Evolutionary conservation across 495 filamentous ascomycete genomes (phyloP), one percentile per base, ranked within the genome.

Genomic region (Hyaloscypha hepaticicola): DNA sequence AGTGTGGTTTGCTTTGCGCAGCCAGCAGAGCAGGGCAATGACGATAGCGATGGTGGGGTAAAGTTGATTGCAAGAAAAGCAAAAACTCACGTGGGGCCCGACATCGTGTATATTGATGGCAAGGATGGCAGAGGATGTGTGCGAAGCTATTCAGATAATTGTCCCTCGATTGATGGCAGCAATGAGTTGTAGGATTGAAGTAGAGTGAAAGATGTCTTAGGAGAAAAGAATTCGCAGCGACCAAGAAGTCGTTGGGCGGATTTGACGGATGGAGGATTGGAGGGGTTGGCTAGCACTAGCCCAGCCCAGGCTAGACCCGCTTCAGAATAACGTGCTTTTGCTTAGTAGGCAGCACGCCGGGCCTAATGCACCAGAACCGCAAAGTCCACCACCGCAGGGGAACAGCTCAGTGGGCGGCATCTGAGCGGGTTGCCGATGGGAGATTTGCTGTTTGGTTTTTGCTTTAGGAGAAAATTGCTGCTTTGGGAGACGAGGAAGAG

Each of bases 41-140:
- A 64, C 65, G 67, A 69, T 67, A 58, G 58, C 62, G 63, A 66
- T 68, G 63, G 70, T 63, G 70, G 70, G 70, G 67, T 69, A 69
- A 45, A 51, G 53, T 62, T 19, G 34, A 16, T 33, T 34, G 25
- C 24, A 22, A 52, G 41, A 34, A 53, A 49, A 58, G 56, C 60
- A 2, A n/a, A 25, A 33, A 70, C 70, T 69, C 61, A 72, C 70
- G 70, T 69, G 63, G 70, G 59, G 48, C 63, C 55, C 62, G 65
- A 68, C 70, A 72, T 72, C 21, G 24, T 70, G 65, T 56, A 45
- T 19, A 24, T 11, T 45, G 26, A 53, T 50, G 51, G 45, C 33
- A 48, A 31, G 31, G 33, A 29, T 45, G 50, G 25, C 4, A 49
- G 29, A 31, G 48, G 21, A 21, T 38, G 33, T 33, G 38, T 16